Base-by-base conservation (phyloP, 148 eudicot genomes). In the Suaeda aralocaspica region DNA sequence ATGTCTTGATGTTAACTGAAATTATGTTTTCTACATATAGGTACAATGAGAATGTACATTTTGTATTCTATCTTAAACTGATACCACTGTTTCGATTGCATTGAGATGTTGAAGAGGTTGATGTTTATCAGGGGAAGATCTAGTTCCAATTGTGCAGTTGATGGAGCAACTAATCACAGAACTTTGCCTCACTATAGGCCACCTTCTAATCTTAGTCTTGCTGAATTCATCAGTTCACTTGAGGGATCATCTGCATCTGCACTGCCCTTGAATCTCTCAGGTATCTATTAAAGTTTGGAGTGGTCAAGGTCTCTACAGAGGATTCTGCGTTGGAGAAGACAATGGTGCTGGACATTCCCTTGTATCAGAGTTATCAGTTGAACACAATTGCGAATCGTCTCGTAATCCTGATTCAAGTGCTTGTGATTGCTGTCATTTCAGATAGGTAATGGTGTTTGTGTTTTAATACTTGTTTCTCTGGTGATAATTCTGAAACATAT, bases 31-130 rank as follows among this genome's bases (percentile, higher is more conserved):
- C 60, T 73, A 46, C 71, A 63, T 69, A n/a, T 84, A 87, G 96
- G 91, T 72, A 66, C 53, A 28, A 73, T 55, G 33, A 77, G 78
- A 72, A 87, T 52, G 72, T 88, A 21, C 84, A 91, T 68, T 91
- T 91, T 67, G 10, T 14, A 26, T 88, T 88, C 76, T 83, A 79
- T 73, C 80, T 84, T 22, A 73, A 64, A 60, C 67, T 14, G 94
- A 91, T 72, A 88, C 97, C 13, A 82, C 82, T 45, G 30, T 69
- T 41, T 81, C 88, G 53, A 81, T 91, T 22, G 87, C 87, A 25
- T 41, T 72, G 97, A 91, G 83, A 91, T 91, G 97, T 85, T 63
- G 81, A 87, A 46, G 80, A 86, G 73, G 15, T 33, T 21, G 85
- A 85, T 57, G 75, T 41, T 79, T 91, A 63, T 72, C 76, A 51